Evolutionary conservation across 257 asterid genomes (phyloP).

Genomic region (Primulina tabacum): DNA sequence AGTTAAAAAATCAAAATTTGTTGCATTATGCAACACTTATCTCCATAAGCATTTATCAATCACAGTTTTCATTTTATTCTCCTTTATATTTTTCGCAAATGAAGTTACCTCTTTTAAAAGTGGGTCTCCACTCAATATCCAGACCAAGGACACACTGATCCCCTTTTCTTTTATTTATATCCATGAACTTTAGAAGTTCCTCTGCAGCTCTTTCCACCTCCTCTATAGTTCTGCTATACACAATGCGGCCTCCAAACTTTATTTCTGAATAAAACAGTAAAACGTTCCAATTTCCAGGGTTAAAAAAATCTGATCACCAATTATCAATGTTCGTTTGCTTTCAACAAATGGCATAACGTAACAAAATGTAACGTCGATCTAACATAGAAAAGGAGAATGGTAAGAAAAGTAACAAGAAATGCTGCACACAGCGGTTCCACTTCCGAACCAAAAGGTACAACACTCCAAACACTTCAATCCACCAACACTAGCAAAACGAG

Average conservation of each 20-base stretch:
- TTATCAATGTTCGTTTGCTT: not conserved
- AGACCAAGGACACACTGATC: constrained; percentile 71
- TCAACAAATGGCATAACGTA: not conserved
- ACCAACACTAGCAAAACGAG: too few relatives aligned
- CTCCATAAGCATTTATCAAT: too few relatives aligned
- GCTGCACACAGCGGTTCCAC: too few relatives aligned
- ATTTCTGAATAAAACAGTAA: constrained; percentile 35
- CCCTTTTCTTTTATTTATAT: constrained; percentile 52
- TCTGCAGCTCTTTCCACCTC: constrained; percentile 80
- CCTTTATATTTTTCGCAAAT: not conserved
- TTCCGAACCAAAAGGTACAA: too few relatives aligned
- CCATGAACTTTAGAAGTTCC: constrained; percentile 69
- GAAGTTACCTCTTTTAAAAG: constrained; percentile 61
- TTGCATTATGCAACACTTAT: too few relatives aligned
- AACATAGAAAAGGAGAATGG: not conserved
- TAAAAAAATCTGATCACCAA: constrained; percentile 10
- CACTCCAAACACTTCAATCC: too few relatives aligned
- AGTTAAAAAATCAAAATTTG: too few relatives aligned
- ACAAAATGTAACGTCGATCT: not conserved
- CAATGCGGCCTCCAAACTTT: constrained; percentile 58
- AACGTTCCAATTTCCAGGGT: not conserved
- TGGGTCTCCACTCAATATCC: constrained; percentile 94
- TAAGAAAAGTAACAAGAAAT: too few relatives aligned
- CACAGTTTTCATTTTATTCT: not conserved
- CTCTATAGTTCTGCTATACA: constrained; percentile 63